Evolutionary conservation across 192 early-diverging fungal species (phyloP).

Genomic region (Cetraspora pellucida): DNA sequence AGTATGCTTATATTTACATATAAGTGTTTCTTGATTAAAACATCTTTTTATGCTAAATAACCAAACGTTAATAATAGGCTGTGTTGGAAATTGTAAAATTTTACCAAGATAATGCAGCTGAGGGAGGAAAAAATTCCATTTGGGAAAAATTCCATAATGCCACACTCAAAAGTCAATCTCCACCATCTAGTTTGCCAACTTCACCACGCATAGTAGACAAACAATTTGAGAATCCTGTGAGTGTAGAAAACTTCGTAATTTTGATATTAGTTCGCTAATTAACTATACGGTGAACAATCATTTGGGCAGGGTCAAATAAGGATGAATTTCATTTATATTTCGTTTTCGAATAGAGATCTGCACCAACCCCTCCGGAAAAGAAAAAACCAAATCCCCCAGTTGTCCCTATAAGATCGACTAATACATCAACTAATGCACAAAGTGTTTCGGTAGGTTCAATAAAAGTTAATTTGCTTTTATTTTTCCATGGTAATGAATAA

Average conservation of each 20-base stretch:
- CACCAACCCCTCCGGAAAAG: conserved; percentile 21
- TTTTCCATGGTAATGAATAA: not conserved
- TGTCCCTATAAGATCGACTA: conserved; percentile 24
- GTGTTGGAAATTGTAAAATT: conserved; percentile 84
- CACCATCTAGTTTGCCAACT: conserved; percentile 16
- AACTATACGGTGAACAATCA: conserved; percentile 4
- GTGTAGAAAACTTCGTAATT: conserved; percentile 2
- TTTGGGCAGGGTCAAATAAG: conserved; percentile 21
- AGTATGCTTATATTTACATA: conserved; percentile 38
- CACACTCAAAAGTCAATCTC: conserved; percentile 28
- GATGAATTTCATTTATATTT: conserved; percentile 33
- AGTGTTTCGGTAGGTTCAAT: not conserved
- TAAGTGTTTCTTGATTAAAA: not conserved
- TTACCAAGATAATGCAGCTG: conserved; percentile 66
- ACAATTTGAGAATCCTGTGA: conserved; percentile 41
- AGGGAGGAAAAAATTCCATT: conserved; percentile 44
- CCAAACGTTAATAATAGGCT: conserved; percentile 44
- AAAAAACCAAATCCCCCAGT: conserved; percentile 29
- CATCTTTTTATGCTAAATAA: not conserved
- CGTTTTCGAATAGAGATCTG: conserved; percentile 24
- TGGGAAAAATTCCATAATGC: conserved; percentile 53
- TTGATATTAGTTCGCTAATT: conserved; percentile 6
- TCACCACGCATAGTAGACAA: conserved; percentile 23
- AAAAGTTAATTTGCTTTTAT: not conserved
- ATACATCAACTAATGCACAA: not conserved